A percentile compares a stretch with the other conserved stretches of the same genome.
Conservation (phyloP, 306 rosid species). For the Trifolium repens region DNA sequence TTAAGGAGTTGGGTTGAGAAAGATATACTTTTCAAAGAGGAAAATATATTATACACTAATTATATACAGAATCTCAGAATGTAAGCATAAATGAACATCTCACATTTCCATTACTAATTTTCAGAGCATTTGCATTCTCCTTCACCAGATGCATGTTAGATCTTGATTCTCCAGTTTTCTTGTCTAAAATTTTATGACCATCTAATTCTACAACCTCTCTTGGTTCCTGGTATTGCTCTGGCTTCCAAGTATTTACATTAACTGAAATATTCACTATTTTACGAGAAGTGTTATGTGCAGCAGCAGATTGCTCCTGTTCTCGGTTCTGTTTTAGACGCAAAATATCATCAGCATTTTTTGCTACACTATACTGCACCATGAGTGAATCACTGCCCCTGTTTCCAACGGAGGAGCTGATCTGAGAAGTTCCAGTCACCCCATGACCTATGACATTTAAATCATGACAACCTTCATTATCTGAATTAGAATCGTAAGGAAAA, state of each 20-base stretch:
- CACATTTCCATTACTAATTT: conserved; percentile 67
- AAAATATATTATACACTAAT: conserved; percentile 2
- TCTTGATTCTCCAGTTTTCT: conserved; percentile 48
- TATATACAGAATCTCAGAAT: conserved; percentile 23
- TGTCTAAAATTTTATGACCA: conserved; percentile 48
- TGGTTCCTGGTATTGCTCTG: conserved; percentile 62
- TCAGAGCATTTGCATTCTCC: conserved; percentile 50
- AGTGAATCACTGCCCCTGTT: conserved; percentile 55
- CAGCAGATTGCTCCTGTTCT: conserved; percentile 55
- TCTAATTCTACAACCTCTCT: conserved; percentile 57
- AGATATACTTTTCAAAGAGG: conserved; percentile 13
- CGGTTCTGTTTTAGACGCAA: conserved; percentile 46
- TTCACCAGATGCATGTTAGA: conserved; percentile 52
- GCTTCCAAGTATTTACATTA: conserved; percentile 79
- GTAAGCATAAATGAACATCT: conserved; percentile 41
- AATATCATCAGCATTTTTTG: conserved; percentile 54
- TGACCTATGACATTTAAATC: conserved; percentile 52
- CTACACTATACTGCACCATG: conserved; percentile 56
- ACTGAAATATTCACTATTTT: conserved; percentile 68
- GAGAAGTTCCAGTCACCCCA: conserved; percentile 57
- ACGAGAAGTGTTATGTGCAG: conserved; percentile 57
- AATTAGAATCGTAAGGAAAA: conserved; percentile 65
- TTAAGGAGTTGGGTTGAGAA: conserved; percentile 10
- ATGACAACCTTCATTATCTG: conserved; percentile 70
- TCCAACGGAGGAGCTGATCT: conserved; percentile 56